Evolutionary conservation across 2,329 filamentous ascomycete species (phyloP), one percentile per base, ranked within the genome.

Genomic region (Cladosporium oxysporum): DNA sequence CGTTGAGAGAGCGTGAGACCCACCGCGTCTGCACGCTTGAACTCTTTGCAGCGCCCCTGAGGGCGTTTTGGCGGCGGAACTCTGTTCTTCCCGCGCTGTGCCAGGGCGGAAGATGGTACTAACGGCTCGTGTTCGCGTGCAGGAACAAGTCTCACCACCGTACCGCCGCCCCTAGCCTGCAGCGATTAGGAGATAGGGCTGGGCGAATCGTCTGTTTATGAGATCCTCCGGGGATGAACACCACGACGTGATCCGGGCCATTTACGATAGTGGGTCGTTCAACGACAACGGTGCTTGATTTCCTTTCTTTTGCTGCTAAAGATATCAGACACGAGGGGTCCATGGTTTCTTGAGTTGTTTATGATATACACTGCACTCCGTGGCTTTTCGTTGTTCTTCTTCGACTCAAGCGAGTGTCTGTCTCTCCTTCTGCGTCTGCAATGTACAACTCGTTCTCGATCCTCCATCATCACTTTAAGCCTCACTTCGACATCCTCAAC

Each of bases 211-310:
- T 35, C 61, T 63, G 61, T 47, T 31, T 63, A 63, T 63, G 61
- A 63, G 50, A 63, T 63, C 50, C 61, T 63, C 61, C 61, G 61
- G 61, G 50, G 23, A 44, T 26, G 60, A 63, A 33, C 23, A 63
- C 61, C 50, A 63, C 11, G 23, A 41, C 33, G n/a, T 63, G 61
- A 31, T 57, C 50, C 61, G 61, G 50, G 61, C 61, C 18, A 57
- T 63, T 47, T 57, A 57, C 61, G 61, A 63, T 57, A 62, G 59
- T 62, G 59, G 59, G 47, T 41, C 47, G 26, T 62, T 50, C 59
- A 62, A 62, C 59, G 47, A 62, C 44, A 52, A 62, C 47, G 47
- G 58, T 52, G 28, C 44, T 52, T 37, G 31, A 18, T 35, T 33
- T 62, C 5, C 29, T 52, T 62, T 23, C 59, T 57, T 33, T 37